A percentile compares a stretch with the other conserved stretches of the same genome.
Evolutionary conservation across 306 rosid species (phyloP).

Genomic region (Prinsepia uniflora): DNA sequence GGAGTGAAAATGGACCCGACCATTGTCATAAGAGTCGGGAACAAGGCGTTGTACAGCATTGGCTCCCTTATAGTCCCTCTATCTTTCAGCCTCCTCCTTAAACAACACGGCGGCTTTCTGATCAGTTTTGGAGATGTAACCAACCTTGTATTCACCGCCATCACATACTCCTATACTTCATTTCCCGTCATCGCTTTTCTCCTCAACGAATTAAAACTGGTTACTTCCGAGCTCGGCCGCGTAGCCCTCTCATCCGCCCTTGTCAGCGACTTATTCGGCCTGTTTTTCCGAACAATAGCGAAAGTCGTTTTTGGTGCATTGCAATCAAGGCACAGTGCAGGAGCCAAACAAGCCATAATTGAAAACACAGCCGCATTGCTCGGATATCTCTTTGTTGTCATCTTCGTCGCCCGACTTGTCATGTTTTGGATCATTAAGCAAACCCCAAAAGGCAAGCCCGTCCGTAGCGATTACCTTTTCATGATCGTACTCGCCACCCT

Average conservation of each 20-base stretch:
- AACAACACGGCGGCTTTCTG: no score
- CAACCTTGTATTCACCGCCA: neutral
- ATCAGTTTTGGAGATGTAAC: no score
- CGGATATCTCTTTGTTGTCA: neutral
- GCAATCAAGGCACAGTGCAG: no score
- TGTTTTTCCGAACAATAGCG: conserved; percentile 18
- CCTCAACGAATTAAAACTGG: conserved; percentile 47
- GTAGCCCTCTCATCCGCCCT: conserved; percentile 56
- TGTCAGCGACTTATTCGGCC: conserved; percentile 32
- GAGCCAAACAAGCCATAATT: no score
- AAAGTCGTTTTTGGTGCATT: neutral
- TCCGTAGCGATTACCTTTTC: neutral
- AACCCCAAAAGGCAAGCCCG: conserved; percentile 31
- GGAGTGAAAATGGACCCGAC: conserved; percentile 9
- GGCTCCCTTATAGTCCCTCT: neutral
- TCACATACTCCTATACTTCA: conserved; percentile 21
- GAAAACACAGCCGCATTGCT: conserved; percentile 24
- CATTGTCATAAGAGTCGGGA: neutral
- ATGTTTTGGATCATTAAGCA: conserved; percentile 23
- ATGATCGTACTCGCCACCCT: conserved; percentile 21
- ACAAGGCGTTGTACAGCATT: conserved; percentile 5
- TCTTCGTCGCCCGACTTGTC: conserved; percentile 8
- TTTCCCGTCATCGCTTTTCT: conserved; percentile 49
- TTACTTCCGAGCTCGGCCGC: conserved; percentile 61
- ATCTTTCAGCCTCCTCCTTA: neutral